Evolutionary conservation across 352 stramenopile species (phyloP), one percentile per base, ranked within the genome.

Genomic region (Phytophthora fragariae): DNA sequence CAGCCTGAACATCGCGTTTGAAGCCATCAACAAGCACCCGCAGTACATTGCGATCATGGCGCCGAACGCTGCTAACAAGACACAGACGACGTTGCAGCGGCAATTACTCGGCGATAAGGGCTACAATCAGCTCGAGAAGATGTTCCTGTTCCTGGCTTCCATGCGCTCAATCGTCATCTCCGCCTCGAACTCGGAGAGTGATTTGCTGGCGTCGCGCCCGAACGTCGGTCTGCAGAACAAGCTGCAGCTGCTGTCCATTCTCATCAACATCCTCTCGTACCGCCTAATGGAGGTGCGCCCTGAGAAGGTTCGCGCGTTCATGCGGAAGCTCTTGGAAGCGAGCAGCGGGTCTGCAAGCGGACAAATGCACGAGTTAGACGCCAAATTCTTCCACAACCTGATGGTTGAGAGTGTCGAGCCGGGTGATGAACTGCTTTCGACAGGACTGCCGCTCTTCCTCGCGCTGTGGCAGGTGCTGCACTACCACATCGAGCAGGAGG

Each of bases 81-180:
- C 75, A 12, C 57, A 79, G 24, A 83, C 84, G 62, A 81, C 75
- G 5, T 80, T 96, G 47, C 88, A 94, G 67, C 81, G 75, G 1
- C 86, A 93, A 53, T 67, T 96, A 29, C 74, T 96, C 33, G 89
- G 89, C 3, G 85, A 96, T 74, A 96, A 96, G 58, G 89, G 89
- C n/a, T 96, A 94, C 85, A 92, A 91, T 70, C 88, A 94, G 61
- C 81, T 96, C 6, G 80, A 94, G 73, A 92, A 92, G 59, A 96
- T 96, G 87, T 94, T 96, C 56, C 72, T 85, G 71, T 93, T 95
- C 56, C 57, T 95, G 66, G 76, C 86, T 31, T 91, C 86, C n/a
- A 91, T 95, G 85, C 84, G 85, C 17, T 88, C 85, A 15, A 91
- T 95, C 64, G 77, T 95, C 33, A 84, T 80, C 15, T 80, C 84